These are phyloP conservation scores for Psilocybe sp. DNA, from an alignment of 768 basidiomycete genomes.

Conservation along the genomic window DNA sequence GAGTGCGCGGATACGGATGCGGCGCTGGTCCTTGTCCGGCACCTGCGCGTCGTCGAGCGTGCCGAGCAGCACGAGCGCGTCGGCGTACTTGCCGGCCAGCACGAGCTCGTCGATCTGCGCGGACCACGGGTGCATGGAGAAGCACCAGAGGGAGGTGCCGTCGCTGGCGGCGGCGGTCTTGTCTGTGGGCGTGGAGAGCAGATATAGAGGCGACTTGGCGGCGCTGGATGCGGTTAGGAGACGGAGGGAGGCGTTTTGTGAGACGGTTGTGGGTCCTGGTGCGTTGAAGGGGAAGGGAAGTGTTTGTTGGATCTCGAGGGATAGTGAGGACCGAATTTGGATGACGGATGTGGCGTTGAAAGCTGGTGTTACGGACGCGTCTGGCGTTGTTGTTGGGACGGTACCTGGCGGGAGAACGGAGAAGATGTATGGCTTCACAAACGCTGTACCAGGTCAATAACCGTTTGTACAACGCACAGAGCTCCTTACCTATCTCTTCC, in stretches of 20 bases:
- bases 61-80: slow-evolving; percentile 79
- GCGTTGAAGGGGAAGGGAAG: slow-evolving; percentile 59
- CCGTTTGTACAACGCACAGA: background rate
- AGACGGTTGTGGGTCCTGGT: slow-evolving; percentile 21
- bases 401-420: slow-evolving; percentile 71
- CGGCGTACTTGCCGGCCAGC: slow-evolving; percentile 59
- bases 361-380: slow-evolving; percentile 20
- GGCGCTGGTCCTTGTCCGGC: slow-evolving; percentile 61
- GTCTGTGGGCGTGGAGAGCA: slow-evolving; percentile 75
- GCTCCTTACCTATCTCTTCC: slow-evolving; percentile 65
- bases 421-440: slow-evolving; percentile 75
- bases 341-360: slow-evolving; percentile 57
- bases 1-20: slow-evolving; percentile 62
- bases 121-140: slow-evolving; percentile 70
- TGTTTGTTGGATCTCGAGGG: slow-evolving; percentile 57
- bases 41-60: slow-evolving; percentile 57
- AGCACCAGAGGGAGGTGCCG: slow-evolving; percentile 77
- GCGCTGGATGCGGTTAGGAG: slow-evolving; percentile 59
- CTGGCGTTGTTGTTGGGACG: slow-evolving; percentile 31
- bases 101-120: slow-evolving; percentile 87
- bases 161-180: slow-evolving; percentile 59
- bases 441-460: slow-evolving; percentile 39
- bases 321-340: slow-evolving; percentile 71
- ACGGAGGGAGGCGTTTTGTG: slow-evolving; percentile 52
- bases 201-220: slow-evolving; percentile 52